Evolutionary conservation across 1,284 basidiomycete species (phyloP), one percentile per base, ranked within the genome.

Genomic region (Grifola frondosa): DNA sequence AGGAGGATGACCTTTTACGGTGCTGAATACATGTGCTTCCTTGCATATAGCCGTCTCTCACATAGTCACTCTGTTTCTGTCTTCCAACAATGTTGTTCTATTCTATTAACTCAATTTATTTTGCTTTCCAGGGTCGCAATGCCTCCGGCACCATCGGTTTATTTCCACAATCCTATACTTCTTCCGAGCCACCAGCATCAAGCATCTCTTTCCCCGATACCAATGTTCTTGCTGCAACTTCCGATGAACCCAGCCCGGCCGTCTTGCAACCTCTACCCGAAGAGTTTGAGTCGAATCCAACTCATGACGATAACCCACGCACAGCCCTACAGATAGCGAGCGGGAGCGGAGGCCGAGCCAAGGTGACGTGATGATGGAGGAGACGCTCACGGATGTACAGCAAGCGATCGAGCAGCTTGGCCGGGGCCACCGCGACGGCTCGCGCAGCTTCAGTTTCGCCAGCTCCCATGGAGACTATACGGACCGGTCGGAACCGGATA

Each of bases 111-210:
- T 53, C 53, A 54, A 40, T 47, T 44, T 46, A 38, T 48, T 41
- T 44, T 21, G n/a, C 37, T 38, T 42, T 57, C 26, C 66, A 95
- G 88, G 96, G 96, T 29, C 85, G 86, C 30, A 97, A 96, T 65
- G 64, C 79, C 12, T 73, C 78, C 21, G 95, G 94, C 5, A 85
- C 87, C 62, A 71, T 80, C 21, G 96, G 96, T 8, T 74, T 99
- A 8, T 99, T 99, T 61, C 97, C 96, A 3, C 80, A 89, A 56
- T 87, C 83, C 49, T 98, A 98, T 65, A 97, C 94, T 3, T 77
- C 88, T 0, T 68, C 80, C 5, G 75, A 73, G 2, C 75, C 78
- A 0, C 77, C 79, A 11, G 51, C 64, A 45, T 44, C 54, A 45
- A 28, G 40, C 38, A 44, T 58, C 22, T 30, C 55, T 4, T 56